phyloP scores from a whole-genome alignment of 805 yeast genomes.

The Wickerhamiella galacta region DNA sequence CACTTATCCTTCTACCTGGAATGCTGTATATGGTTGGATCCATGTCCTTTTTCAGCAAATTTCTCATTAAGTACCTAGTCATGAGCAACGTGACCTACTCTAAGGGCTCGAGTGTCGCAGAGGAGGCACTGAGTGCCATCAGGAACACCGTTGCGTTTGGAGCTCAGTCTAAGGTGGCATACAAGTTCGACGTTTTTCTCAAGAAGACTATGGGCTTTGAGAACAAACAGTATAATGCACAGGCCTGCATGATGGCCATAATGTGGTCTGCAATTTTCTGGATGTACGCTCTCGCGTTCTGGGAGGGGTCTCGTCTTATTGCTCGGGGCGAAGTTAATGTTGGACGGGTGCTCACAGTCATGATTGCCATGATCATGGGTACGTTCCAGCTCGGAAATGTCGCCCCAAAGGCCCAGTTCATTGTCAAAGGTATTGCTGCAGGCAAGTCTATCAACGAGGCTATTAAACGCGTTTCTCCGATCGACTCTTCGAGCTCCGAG shows the following conservation, averaged over 20 bases:
- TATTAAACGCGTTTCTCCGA: conserved; percentile 18
- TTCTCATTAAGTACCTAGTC: conserved; percentile 9
- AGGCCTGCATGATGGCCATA: conserved; percentile 12
- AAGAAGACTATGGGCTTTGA: conserved; percentile 6
- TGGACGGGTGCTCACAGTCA: conserved; percentile 8
- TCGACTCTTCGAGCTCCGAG: conserved; percentile 13
- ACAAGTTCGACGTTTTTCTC: conserved; percentile 13
- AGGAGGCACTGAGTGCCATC: conserved; percentile 23
- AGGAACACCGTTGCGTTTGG: conserved; percentile 25
- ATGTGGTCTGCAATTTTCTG: conserved; percentile 14
- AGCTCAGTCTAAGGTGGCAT: conserved; percentile 14
- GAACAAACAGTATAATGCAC: conserved; percentile 8
- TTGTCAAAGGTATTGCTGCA: conserved; percentile 18
- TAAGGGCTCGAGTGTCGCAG: conserved; percentile 22
- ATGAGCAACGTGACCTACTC: conserved; percentile 11
- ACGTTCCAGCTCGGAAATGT: conserved; percentile 17
- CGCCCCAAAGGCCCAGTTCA: conserved; percentile 15
- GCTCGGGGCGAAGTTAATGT: conserved; percentile 9
- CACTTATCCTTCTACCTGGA: conserved; percentile 18
- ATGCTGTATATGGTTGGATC: conserved; percentile 16
- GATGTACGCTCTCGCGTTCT: conserved; percentile 18
- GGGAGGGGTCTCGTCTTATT: conserved; percentile 20
- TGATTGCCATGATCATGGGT: conserved; percentile 17
- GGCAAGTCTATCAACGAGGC: conserved; percentile 19
- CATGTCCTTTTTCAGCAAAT: conserved; percentile 15